Conservation (phyloP, 2,329 filamentous ascomycete species). For the Cordyceps cicadae region DNA sequence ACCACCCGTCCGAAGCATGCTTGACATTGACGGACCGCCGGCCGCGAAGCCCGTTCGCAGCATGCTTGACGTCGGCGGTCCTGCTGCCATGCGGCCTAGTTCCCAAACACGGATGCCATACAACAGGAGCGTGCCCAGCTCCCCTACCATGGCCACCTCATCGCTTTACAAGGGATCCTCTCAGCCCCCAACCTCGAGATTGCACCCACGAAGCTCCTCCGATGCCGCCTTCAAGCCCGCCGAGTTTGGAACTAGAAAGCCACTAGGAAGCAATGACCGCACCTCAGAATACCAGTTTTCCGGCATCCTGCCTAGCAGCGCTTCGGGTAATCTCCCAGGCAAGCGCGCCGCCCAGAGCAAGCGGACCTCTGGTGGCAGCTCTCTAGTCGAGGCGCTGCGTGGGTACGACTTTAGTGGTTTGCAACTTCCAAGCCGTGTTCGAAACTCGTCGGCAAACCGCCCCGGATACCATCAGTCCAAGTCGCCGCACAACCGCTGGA, state of each 20-base stretch:
- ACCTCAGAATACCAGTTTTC: conserved; percentile 54
- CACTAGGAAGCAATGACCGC: conserved; percentile 27
- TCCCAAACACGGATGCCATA: conserved; percentile 15
- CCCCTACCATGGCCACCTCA: conserved; percentile 19
- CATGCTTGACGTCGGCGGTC: conserved; percentile 42
- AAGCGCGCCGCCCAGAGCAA: conserved; percentile 42
- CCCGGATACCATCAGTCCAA: conserved; percentile 40
- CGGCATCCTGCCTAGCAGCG: conserved; percentile 43
- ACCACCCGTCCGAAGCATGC: conserved; percentile 56
- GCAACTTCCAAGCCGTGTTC: conserved; percentile 37
- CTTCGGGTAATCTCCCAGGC: conserved; percentile 39
- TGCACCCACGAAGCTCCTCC: conserved; percentile 45
- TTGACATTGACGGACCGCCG: conserved; percentile 44
- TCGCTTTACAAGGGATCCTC: conserved; percentile 14
- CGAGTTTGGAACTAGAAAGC: conserved; percentile 34
- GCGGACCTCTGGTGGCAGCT: conserved; percentile 25
- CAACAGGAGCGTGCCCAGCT: conserved; percentile 27
- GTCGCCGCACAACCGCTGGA: conserved; percentile 43
- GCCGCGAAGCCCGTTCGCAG: conserved; percentile 35
- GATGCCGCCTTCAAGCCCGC: conserved; percentile 41
- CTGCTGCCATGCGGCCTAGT: conserved; percentile 19
- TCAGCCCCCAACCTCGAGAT: conserved; percentile 16
- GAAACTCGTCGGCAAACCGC: conserved; percentile 32
- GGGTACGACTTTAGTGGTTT: conserved; percentile 42
- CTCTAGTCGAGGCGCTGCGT: conserved; percentile 47